A percentile compares a stretch with the other conserved stretches of the same genome.
These are phyloP conservation scores for Epichloe uncinata DNA, from an alignment of 2,329 filamentous ascomycete species.

Conservation along the genomic window DNA sequence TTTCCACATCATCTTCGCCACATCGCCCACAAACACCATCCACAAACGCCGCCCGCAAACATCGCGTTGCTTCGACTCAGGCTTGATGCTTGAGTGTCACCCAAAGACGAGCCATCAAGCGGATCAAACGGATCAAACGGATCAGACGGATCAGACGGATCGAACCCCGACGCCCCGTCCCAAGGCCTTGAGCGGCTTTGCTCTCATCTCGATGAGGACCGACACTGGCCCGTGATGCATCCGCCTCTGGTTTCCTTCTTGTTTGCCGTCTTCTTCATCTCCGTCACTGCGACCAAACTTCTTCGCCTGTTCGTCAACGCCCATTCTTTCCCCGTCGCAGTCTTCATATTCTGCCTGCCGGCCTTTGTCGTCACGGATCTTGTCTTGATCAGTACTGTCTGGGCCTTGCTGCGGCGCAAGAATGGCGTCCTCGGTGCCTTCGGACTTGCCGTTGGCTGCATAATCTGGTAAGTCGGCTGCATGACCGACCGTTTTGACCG, in stretches of 20 bases:
- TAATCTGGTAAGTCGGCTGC: constrained; percentile 15
- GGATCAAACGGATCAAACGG: neutral
- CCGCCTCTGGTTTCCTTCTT: constrained; percentile 14
- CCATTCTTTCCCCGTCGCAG: constrained; percentile 12
- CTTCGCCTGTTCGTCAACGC: constrained; percentile 16
- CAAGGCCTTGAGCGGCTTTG: neutral
- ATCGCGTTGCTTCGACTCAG: neutral
- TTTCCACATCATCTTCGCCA: too few species aligned
- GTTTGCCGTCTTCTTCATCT: constrained; percentile 17
- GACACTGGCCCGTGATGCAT: constrained; percentile 5
- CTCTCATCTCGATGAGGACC: constrained; percentile 2
- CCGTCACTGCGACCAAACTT: constrained; percentile 16
- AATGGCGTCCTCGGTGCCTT: constrained; percentile 11
- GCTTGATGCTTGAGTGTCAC: neutral
- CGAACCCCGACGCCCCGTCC: neutral
- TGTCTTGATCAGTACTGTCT: constrained; percentile 12
- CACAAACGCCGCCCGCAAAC: too few species aligned
- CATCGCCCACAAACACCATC: too few species aligned
- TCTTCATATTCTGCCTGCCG: constrained; percentile 19
- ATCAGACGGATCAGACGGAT: too few species aligned
- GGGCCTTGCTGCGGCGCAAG: constrained; percentile 14
- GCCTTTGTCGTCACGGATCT: constrained; percentile 18
- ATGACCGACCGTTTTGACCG: neutral
- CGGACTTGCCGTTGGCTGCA: constrained; percentile 10
- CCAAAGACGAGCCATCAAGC: neutral